Base-by-base conservation (phyloP, 2,329 filamentous ascomycete species). In the Trichoderma sp. region DNA sequence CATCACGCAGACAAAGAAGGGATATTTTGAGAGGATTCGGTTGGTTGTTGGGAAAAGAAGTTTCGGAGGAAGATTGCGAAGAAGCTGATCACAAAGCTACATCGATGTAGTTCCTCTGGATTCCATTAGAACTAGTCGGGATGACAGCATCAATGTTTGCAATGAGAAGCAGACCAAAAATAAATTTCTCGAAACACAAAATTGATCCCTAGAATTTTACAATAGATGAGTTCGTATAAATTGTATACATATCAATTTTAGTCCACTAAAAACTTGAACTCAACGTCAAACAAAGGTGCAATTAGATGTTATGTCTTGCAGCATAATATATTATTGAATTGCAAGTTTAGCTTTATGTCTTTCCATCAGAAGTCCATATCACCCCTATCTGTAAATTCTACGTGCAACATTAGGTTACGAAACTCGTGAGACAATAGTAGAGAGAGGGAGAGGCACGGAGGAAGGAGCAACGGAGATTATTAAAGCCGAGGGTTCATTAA, bases 131-230 rank as follows among this genome's bases (percentile, higher is more conserved):
- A 45, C 18, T 9, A 9, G 16, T 45, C 7, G 3, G 18, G 7
- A 8, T 1, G 16, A 45, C 3, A 8, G 18, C 16, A 45, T 45
- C 6, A 45, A 45, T 45, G 7, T n/a, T 45, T n/a, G 18, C 7
- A 45, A n/a, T n/a, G 16, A 45, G 41, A 45, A n/a, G 41, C 41
- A 7, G 41, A n/a, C n/a, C 18, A 18, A 3, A 6, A 45, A 45
- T 45, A 16, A 45, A 18, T 18, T 18, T 45, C 38, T 45, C 16
- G 16, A 18, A 45, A 18, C 3, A 3, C 6, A 3, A 45, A 45
- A 45, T n/a, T 3, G 7, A n/a, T 9, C 7, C 0, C 3, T n/a
- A 18, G 16, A 45, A 9, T n/a, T 3, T 8, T n/a, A 8, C 0
- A 18, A 18, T 8, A 16, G 0, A 8, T 45, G 16, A 45, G 16